Evolutionary conservation across 179 eudicot genomes (phyloP).

Genomic region (Silene coronaria): DNA sequence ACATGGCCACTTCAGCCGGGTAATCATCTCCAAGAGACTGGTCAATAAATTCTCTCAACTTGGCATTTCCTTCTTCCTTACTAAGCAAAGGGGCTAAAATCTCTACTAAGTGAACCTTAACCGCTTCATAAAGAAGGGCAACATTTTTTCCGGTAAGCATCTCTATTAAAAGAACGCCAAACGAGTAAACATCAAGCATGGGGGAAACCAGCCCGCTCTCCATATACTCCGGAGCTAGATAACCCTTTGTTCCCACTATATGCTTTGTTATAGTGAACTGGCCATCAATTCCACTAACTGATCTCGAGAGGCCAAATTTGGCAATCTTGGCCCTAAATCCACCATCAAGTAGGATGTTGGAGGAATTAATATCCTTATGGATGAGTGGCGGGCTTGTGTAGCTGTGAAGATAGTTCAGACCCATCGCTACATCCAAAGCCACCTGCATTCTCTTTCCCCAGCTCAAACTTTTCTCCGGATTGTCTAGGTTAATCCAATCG

Average conservation of each 20-base stretch:
- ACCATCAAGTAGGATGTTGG: constrained; percentile 36
- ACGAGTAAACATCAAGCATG: constrained; percentile 72
- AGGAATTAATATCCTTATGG: constrained; percentile 42
- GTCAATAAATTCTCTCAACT: constrained; percentile 30
- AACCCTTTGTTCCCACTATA: constrained; percentile 49
- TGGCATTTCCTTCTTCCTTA: constrained; percentile 21
- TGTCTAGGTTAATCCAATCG: constrained; percentile 41
- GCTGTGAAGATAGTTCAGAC: constrained; percentile 44
- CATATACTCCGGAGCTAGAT: constrained; percentile 62
- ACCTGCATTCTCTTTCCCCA: constrained; percentile 42
- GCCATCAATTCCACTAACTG: constrained; percentile 28
- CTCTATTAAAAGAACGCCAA: constrained; percentile 72
- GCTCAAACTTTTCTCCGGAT: constrained; percentile 19
- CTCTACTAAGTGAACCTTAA: constrained; percentile 28
- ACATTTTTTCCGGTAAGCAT: constrained; percentile 62
- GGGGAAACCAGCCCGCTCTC: constrained; percentile 54
- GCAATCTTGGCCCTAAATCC: constrained; percentile 44
- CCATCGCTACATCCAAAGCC: constrained; percentile 42
- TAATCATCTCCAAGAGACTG: constrained; percentile 30
- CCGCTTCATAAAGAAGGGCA: constrained; percentile 25
- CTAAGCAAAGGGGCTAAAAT: constrained; percentile 27
- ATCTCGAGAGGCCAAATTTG: constrained; percentile 45
- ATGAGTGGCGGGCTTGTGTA: constrained; percentile 47
- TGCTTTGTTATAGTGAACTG: constrained; percentile 27
- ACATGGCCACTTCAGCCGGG: constrained; percentile 31